Evolutionary conservation across 2,329 filamentous ascomycete genomes (phyloP), one percentile per base, ranked within the genome.

Genomic region (Iodosphaeria phyllophila): DNA sequence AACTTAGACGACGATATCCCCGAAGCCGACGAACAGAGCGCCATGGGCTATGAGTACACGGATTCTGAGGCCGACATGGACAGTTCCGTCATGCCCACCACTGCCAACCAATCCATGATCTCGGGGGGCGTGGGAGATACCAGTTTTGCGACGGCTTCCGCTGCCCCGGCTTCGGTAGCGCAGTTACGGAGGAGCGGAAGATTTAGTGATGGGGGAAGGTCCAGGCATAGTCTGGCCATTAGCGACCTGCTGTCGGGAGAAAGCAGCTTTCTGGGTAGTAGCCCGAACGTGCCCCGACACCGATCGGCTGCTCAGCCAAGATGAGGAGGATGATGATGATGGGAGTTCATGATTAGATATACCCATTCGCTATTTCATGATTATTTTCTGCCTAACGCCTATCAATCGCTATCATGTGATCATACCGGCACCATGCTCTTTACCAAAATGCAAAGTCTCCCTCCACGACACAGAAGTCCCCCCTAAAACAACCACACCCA

Each of bases 401-500:
- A 14, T 14, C n/a, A 17, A 17, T 11, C 8, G 3, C n/a, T 12
- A 24, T 17, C 15, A 17, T 12, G 18, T 17, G n/a, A 16, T 12
- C 31, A 26, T 24, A 27, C 13, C 15, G 14, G 27, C 10, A 24
- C 28, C 24, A 21, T 27, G 23, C 23, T 26, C 13, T 18, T 30
- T 17, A 6, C 8, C n/a, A n/a, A n/a, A n/a, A n/a, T n/a, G n/a
- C n/a, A n/a, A n/a, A n/a, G n/a, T 18, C 11, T 29, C n/a, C n/a
- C 18, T 18, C n/a, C 19, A 9, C 9, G 9, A 15, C 22, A 16
- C 23, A 16, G 11, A 16, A 14, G 8, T 19, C 8, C 18, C n/a
- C 17, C 12, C 63, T 47, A 86, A 42, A 79, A 89, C 31, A 92
- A 50, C 84, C 86, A 93, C 30, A 95, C 86, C 48, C 86, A 98